Conservation (phyloP, 208 protist genomes). For the Lotmaria passim region DNA sequence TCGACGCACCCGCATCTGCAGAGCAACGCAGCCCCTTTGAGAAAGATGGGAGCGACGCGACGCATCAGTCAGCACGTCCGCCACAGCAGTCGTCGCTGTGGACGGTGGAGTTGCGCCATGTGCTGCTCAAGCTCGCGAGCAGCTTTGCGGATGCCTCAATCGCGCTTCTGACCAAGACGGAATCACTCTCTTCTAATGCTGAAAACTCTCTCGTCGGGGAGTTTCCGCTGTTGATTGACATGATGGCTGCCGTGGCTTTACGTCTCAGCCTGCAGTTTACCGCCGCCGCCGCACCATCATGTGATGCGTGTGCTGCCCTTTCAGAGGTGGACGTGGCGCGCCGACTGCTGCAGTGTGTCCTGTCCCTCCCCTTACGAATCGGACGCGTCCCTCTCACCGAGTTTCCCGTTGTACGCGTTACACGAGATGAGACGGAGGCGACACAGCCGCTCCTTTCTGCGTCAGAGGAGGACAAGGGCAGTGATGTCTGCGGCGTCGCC, state of each 20-base stretch:
- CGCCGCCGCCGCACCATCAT: not conserved
- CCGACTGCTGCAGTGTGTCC: not conserved
- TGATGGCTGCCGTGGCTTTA: conserved; percentile 6
- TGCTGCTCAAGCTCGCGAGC: not conserved
- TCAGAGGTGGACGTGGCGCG: conserved; percentile 2
- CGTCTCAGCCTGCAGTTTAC: conserved; percentile 6
- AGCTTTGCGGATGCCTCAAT: not conserved
- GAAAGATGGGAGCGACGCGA: not conserved
- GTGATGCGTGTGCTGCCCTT: not conserved
- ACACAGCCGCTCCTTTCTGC: not conserved
- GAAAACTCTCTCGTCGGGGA: not conserved
- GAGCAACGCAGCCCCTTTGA: not conserved
- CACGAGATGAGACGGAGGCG: not conserved
- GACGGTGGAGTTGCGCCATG: conserved; percentile 2
- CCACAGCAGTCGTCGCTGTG: not conserved
- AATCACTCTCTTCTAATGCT: too few species aligned
- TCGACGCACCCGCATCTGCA: not conserved
- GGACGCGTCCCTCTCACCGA: too few species aligned
- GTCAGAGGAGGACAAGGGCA: not conserved
- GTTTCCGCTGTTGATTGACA: not conserved
- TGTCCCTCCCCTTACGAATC: not conserved
- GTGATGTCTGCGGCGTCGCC: not conserved
- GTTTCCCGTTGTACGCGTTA: not conserved
- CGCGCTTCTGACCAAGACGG: not conserved
- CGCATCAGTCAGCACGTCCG: not conserved